A percentile compares a stretch with the other conserved stretches of the same genome.
phyloP scores from a whole-genome alignment of 2,329 filamentous ascomycete species.

The Aspergillus sp. region DNA sequence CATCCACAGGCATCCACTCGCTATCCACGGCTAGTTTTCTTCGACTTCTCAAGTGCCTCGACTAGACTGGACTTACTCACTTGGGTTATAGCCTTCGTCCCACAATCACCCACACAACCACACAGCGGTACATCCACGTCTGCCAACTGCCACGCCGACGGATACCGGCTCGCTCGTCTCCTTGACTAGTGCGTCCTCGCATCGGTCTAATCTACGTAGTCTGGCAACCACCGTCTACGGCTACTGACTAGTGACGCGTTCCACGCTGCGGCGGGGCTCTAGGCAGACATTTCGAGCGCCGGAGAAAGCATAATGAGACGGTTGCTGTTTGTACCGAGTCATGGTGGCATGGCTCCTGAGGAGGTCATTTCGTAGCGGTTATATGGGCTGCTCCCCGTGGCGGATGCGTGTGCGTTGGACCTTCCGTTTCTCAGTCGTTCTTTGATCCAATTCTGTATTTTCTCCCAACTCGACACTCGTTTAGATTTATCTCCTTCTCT shows the following conservation, averaged over 20 bases:
- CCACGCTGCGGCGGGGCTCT: constrained; percentile 7
- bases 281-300: background rate
- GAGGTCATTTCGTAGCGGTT: background rate
- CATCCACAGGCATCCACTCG: constrained; percentile 13
- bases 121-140: background rate
- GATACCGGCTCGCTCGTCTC: background rate
- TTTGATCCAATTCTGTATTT: background rate
- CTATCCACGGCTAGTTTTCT: constrained; percentile 1
- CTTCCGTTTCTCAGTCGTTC: background rate
- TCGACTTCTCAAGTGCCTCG: background rate
- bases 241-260: constrained; percentile 9
- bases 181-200: background rate
- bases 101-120: background rate
- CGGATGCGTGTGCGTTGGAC: background rate
- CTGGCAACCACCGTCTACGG: no score
- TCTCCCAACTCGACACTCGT: constrained; percentile 4
- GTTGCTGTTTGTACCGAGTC: background rate
- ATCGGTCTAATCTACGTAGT: background rate
- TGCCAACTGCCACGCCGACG: background rate
- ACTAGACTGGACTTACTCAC: no score
- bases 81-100: background rate
- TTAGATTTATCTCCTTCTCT: background rate
- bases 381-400: constrained; percentile 1
- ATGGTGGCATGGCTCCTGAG: background rate
- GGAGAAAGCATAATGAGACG: constrained; percentile 1